Percentiles rank a stretch among this genome's conserved stretches.
These are phyloP conservation scores for Graphiopsis chlorocephala DNA, from an alignment of 2,329 filamentous ascomycete genomes.

Conservation along the genomic window DNA sequence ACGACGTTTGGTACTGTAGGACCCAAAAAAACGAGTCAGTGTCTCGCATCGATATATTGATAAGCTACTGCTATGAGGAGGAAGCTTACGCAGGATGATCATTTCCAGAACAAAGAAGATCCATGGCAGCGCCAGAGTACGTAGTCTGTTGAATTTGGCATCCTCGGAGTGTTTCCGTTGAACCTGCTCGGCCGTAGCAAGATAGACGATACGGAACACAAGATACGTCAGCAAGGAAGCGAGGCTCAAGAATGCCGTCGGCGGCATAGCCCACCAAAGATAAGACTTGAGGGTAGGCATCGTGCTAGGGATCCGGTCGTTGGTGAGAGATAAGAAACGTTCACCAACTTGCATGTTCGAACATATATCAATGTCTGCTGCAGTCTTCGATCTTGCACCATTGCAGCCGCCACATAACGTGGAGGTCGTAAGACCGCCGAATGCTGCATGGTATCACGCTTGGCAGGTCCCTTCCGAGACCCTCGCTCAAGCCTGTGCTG, in stretches of 20 bases:
- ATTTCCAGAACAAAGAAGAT: slow-evolving; percentile 12
- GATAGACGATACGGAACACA: slow-evolving; percentile 5
- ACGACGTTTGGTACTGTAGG: background rate
- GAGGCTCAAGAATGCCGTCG: slow-evolving; percentile 7
- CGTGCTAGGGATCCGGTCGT: background rate
- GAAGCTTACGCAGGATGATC: slow-evolving; percentile 4
- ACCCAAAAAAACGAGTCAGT: background rate
- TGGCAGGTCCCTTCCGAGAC: background rate
- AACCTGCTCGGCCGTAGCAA: background rate
- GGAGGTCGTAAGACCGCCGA: background rate
- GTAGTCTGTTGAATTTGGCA: background rate
- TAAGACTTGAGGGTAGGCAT: background rate
- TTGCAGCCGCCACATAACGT: background rate
- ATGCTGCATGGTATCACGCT: slow-evolving; percentile 1
- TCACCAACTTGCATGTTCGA: background rate
- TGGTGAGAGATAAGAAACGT: background rate
- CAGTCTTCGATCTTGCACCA: background rate
- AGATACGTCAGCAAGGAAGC: slow-evolving; percentile 9
- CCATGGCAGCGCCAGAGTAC: slow-evolving; percentile 8
- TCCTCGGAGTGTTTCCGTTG: background rate
- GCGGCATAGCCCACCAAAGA: slow-evolving; percentile 13
- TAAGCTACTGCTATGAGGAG: background rate
- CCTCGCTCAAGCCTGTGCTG: background rate
- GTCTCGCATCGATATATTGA: background rate
- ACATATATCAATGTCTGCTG: background rate